Evolutionary conservation across 2,329 filamentous ascomycete species (phyloP), one percentile per base, ranked within the genome.

Genomic region (Sporothrix inflata): DNA sequence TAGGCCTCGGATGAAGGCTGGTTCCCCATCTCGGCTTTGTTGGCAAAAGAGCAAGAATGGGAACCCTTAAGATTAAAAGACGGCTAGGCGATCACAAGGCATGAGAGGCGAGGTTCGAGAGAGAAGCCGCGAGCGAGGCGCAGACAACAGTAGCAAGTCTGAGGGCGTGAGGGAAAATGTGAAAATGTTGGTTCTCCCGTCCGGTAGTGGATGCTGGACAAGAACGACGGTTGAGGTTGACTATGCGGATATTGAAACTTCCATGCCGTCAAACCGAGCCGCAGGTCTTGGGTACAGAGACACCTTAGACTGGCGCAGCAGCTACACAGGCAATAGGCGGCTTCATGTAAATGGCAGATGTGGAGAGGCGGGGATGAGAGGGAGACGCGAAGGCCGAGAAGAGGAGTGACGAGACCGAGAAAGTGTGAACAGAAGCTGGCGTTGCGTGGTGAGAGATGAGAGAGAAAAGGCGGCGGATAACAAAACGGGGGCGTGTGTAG

Each of bases 11-110:
- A 78, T 60, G 85, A 88, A 71, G 83, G 79, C 61, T 81, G 79
- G 77, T 88, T 88, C 71, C 86, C 86, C 86, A 88, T 88, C 75
- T 72, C 79, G 77, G 73, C 66, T 69, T 71, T 12, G 19, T 21
- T 68, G 74, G 72, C 55, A 69, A 63, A 61, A 72, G 21, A 53
- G 60, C 74, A 75, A 73, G 72, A 51, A 34, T 14, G 42, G 53
- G 30, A 69, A 68, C 40, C 34, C 57, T 57, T 27, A 16, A 66
- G n/a, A 55, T 69, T 66, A 49, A 47, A 70, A 49, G 42, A 47
- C 53, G 27, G 51, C 63, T 45, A 68, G 61, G n/a, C 19, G 74
- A 72, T 73, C 74, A 76, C 75, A 72, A 73, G 74, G 70, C 57
- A 49, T 42, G 75, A 45, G 40, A 55, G 42, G 68, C 60, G 66